Evolutionary conservation across 495 filamentous ascomycete species (phyloP).

Genomic region (Penicillium coprophilum): DNA sequence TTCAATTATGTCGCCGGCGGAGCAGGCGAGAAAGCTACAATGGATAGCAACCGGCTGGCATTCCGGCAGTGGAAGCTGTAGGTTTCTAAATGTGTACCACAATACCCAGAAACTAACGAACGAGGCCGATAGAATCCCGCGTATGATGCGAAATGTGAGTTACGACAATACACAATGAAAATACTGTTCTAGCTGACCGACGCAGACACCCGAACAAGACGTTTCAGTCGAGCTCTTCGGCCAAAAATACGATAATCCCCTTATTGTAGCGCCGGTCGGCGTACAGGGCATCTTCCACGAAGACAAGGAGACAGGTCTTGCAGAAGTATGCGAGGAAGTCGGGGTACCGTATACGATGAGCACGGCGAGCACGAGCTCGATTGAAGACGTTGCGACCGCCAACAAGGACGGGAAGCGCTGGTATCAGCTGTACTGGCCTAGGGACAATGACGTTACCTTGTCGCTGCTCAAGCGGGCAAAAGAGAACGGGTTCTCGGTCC

Average conservation of each 20-base stretch:
- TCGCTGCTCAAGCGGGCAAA: constrained; percentile 63
- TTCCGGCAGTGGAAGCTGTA: constrained; percentile 66
- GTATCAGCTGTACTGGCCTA: constrained; percentile 73
- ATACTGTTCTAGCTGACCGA: constrained; percentile 4
- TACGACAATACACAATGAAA: not conserved
- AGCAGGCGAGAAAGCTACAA: constrained; percentile 62
- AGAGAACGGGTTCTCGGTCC: constrained; percentile 45
- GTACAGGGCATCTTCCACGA: constrained; percentile 59
- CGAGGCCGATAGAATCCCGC: constrained; percentile 33
- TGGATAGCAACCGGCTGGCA: constrained; percentile 63
- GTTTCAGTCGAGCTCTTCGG: constrained; percentile 58
- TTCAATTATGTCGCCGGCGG: constrained; percentile 66
- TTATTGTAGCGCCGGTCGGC: constrained; percentile 60
- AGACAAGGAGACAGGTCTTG: constrained; percentile 54
- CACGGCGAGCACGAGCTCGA: constrained; percentile 52
- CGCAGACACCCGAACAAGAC: constrained; percentile 46
- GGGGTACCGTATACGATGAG: constrained; percentile 57
- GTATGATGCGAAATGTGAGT: constrained; percentile 42
- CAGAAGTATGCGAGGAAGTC: constrained; percentile 53
- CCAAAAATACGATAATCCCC: constrained; percentile 47
- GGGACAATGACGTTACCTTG: constrained; percentile 56
- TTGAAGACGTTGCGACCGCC: constrained; percentile 54
- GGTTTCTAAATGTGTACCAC: constrained; percentile 1
- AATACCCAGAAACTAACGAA: not conserved
- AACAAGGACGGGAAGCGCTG: constrained; percentile 46